These are phyloP conservation scores for Echeveria elegans DNA, from an alignment of 164 flowering plant genomes.

Conservation along the genomic window DNA sequence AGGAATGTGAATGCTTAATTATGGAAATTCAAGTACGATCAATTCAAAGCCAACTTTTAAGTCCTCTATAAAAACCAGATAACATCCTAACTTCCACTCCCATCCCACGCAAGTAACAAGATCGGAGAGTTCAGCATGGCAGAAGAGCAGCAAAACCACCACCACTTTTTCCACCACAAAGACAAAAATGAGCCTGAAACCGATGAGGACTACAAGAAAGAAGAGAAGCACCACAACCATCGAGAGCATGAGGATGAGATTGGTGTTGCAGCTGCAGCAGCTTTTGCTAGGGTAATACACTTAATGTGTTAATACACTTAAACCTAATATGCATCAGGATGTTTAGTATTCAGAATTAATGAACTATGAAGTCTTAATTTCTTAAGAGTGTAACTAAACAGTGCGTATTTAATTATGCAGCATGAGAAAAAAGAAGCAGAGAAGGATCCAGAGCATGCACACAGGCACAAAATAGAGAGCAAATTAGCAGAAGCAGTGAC, in stretches of 20 bases:
- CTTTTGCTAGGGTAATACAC: slow-evolving; percentile 38
- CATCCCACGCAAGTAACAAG: not conserved
- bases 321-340: no score
- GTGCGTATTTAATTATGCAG: no score
- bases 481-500: slow-evolving; percentile 46
- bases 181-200: slow-evolving; percentile 14
- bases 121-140: no score
- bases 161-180: slow-evolving; percentile 29
- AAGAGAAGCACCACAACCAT: slow-evolving; percentile 69
- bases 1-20: no score
- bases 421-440: slow-evolving; percentile 47
- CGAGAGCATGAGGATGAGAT: slow-evolving; percentile 51
- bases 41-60: not conserved
- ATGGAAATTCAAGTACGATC: no score
- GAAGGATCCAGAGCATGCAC: slow-evolving; percentile 65
- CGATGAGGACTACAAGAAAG: slow-evolving; percentile 29
- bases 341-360: no score
- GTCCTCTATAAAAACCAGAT: slow-evolving; percentile 3
- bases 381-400: no score
- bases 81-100: not conserved
- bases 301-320: no score
- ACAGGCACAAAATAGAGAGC: slow-evolving; percentile 54
- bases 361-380: no score
- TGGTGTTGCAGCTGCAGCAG: slow-evolving; percentile 50
- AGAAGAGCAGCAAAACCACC: slow-evolving; percentile 18